Evolutionary conservation across 2,329 filamentous ascomycete genomes (phyloP).

Genomic region (Aspergillus sp.): DNA sequence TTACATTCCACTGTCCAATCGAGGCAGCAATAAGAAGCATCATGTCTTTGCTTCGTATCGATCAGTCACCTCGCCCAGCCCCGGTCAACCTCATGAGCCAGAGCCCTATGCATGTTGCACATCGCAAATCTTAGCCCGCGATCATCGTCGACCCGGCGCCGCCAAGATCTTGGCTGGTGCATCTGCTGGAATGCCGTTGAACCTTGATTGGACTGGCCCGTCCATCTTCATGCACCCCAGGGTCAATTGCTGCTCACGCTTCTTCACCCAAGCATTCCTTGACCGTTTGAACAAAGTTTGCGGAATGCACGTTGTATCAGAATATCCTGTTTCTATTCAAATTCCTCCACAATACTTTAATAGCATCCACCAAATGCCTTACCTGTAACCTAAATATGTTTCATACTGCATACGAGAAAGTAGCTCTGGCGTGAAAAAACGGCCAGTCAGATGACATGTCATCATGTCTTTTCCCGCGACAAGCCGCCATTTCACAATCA

Average conservation of each 20-base stretch:
- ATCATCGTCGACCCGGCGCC: constrained; percentile 6
- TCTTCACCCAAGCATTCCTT: not conserved
- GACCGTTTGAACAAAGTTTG: not conserved
- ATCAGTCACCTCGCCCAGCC: not conserved
- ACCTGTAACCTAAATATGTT: no score
- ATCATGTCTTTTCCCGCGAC: no score
- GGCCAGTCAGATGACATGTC: no score
- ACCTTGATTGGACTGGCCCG: constrained; percentile 7
- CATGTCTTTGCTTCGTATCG: not conserved
- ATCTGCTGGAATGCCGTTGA: constrained; percentile 6
- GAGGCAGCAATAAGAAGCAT: no score
- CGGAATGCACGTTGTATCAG: not conserved
- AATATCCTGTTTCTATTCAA: not conserved
- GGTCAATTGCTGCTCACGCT: not conserved
- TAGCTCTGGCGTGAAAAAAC: no score
- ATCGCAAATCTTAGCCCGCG: constrained; percentile 10
- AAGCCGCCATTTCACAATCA: no score
- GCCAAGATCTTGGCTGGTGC: constrained; percentile 17
- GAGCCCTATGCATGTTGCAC: not conserved
- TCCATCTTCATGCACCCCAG: not conserved
- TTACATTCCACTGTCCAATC: no score
- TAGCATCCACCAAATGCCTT: not conserved
- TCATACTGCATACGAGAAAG: no score
- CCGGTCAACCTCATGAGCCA: constrained; percentile 1
- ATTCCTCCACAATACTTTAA: no score